phyloP scores from a whole-genome alignment of 306 rosid species.

The Cicer chorassanicum region DNA sequence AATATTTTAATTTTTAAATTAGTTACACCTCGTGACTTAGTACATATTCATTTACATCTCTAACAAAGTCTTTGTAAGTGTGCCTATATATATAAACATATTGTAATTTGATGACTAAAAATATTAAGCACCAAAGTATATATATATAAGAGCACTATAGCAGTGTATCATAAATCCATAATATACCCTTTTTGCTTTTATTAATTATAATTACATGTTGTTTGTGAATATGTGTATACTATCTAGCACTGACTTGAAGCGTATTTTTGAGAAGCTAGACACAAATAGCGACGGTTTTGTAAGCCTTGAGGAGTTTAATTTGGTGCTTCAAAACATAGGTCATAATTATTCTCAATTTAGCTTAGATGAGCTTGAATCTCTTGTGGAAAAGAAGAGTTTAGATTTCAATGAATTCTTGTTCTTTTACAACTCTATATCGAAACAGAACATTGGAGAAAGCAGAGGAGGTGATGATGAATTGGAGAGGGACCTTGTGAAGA shows the following conservation, averaged over 20 bases:
- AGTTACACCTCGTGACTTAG: background rate
- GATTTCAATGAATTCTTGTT: constrained; percentile 63
- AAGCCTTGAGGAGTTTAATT: constrained; percentile 66
- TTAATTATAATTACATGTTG: background rate
- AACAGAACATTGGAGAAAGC: constrained; percentile 37
- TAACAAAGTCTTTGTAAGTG: background rate
- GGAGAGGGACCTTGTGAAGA: constrained; percentile 65
- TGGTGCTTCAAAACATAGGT: constrained; percentile 53
- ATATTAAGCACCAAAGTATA: background rate
- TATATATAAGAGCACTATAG: background rate
- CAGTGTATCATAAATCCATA: background rate
- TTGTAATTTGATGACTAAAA: background rate
- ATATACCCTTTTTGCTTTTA: background rate
- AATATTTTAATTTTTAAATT: background rate
- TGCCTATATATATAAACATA: background rate
- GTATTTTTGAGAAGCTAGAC: constrained; percentile 74
- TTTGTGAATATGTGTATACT: constrained; percentile 53
- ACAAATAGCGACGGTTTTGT: constrained; percentile 65
- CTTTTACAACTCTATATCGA: constrained; percentile 63
- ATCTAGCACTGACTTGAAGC: constrained; percentile 56
- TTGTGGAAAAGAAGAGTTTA: constrained; percentile 57
- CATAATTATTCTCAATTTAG: constrained; percentile 26
- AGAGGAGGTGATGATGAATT: constrained; percentile 37
- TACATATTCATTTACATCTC: background rate
- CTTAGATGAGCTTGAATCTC: constrained; percentile 59